These are phyloP conservation scores for Lachancea cidri DNA, from an alignment of 805 yeast species.

Conservation along the genomic window DNA sequence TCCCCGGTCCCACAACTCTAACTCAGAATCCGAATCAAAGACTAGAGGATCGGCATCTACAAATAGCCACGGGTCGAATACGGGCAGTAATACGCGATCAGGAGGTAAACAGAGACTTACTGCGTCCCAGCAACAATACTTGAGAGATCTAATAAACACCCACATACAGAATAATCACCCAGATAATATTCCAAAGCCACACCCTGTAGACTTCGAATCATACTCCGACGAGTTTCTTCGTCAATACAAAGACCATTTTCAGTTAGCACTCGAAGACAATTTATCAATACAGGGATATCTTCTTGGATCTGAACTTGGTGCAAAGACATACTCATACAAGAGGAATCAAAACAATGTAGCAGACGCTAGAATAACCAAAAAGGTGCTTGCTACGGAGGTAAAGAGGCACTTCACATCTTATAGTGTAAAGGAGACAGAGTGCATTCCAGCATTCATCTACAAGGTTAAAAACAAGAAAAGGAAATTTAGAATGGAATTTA, in stretches of 20 bases:
- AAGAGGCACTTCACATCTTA: conserved; percentile 61
- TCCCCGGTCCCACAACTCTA: conserved; percentile 16
- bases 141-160: conserved; percentile 56
- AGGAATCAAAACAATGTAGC: conserved; percentile 18
- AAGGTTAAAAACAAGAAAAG: conserved; percentile 67
- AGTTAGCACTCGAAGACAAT: conserved; percentile 53
- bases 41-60: conserved; percentile 12
- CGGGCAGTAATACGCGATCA: conserved; percentile 51
- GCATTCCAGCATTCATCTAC: conserved; percentile 83
- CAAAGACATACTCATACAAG: conserved; percentile 45
- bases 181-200: conserved; percentile 42
- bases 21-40: conserved; percentile 29
- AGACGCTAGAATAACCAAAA: conserved; percentile 47
- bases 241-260: conserved; percentile 59
- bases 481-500: conserved; percentile 38
- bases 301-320: conserved; percentile 67
- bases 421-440: conserved; percentile 73
- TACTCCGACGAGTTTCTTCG: conserved; percentile 62
- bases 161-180: conserved; percentile 76
- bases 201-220: conserved; percentile 65
- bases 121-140: conserved; percentile 59
- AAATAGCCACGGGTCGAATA: conserved; percentile 10
- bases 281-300: conserved; percentile 65
- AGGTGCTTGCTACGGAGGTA: conserved; percentile 53
- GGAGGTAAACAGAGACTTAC: conserved; percentile 41